Evolutionary conservation across 2,329 filamentous ascomycete species (phyloP).

Genomic region (Aureobasidium sp.): DNA sequence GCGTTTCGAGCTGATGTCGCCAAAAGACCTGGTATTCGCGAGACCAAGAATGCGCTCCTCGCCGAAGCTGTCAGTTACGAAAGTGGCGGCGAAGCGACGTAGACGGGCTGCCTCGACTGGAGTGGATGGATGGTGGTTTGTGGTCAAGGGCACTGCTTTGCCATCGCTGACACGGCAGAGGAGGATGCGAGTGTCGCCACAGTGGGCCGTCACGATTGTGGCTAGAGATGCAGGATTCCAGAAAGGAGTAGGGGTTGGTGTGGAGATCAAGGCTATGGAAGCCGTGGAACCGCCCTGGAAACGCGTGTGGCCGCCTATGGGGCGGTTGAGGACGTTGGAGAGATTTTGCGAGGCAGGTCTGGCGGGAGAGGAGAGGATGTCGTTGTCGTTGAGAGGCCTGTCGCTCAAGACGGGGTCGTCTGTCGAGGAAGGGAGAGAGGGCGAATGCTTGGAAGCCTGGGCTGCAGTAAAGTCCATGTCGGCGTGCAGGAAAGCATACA

Average conservation of each 20-base stretch:
- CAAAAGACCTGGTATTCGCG: slow-evolving; percentile 90
- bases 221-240: slow-evolving; percentile 87
- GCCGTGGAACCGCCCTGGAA: slow-evolving; percentile 94
- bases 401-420: slow-evolving; percentile 64
- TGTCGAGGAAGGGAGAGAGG: slow-evolving; percentile 14
- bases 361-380: slow-evolving; percentile 64
- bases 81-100: slow-evolving; percentile 75
- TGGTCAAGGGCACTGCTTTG: slow-evolving; percentile 71
- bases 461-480: slow-evolving; percentile 91
- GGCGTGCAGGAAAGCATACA: slow-evolving; percentile 87
- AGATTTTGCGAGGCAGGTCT: slow-evolving; percentile 35
- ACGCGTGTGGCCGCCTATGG: slow-evolving; percentile 65
- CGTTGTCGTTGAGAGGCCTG: slow-evolving; percentile 73
- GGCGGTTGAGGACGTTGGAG: slow-evolving; percentile 40
- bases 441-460: slow-evolving; percentile 66
- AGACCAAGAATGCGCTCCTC: slow-evolving; percentile 92
- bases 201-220: slow-evolving; percentile 79
- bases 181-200: slow-evolving; percentile 86
- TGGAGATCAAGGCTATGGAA: slow-evolving; percentile 83
- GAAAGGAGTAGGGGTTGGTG: slow-evolving; percentile 83
- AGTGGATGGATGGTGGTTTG: slow-evolving; percentile 85
- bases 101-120: slow-evolving; percentile 77
- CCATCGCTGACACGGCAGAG: slow-evolving; percentile 84
- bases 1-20: slow-evolving; percentile 84
- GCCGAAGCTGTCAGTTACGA: slow-evolving; percentile 93